A percentile compares a stretch with the other conserved stretches of the same genome.
Conservation (phyloP, 768 basidiomycete genomes). For the Sporobolomyces pararoseus region DNA sequence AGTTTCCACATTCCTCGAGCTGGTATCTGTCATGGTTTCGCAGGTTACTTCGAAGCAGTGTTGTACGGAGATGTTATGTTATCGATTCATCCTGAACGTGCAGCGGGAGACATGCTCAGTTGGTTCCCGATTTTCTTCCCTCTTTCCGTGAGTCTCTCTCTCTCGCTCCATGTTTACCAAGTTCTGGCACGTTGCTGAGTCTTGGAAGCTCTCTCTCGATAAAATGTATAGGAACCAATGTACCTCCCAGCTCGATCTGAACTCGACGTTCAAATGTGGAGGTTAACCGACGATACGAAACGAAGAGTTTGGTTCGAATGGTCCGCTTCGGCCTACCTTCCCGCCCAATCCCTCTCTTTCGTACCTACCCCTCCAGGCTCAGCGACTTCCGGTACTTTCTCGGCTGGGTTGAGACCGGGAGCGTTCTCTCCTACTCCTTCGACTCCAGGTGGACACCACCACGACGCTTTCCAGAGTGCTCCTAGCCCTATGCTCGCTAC, state of each 20-base stretch:
- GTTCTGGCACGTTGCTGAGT: background rate
- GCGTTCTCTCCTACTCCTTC: conserved; percentile 16
- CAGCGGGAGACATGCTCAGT: conserved; percentile 89
- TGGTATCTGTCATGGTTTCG: conserved; percentile 85
- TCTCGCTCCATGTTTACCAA: background rate
- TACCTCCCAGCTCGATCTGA: conserved; percentile 91
- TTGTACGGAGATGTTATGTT: conserved; percentile 89
- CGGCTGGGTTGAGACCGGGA: conserved; percentile 5
- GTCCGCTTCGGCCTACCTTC: conserved; percentile 89
- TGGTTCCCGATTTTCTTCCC: conserved; percentile 99
- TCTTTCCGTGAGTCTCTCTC: conserved; percentile 61
- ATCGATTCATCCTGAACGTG: conserved; percentile 69
- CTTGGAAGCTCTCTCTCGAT: no score
- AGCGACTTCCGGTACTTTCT: conserved; percentile 33
- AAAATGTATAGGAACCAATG: conserved; percentile 70
- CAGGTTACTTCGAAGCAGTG: conserved; percentile 94
- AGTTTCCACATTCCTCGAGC: conserved; percentile 92
- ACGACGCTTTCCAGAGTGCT: conserved; percentile 39
- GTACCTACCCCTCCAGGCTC: conserved; percentile 18
- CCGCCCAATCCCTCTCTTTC: conserved; percentile 53
- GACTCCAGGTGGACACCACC: background rate
- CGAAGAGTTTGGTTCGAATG: conserved; percentile 92
- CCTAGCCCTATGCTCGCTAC: conserved; percentile 31
- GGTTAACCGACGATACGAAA: conserved; percentile 77
- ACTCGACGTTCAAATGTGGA: conserved; percentile 88